Evolutionary conservation across 306 rosid species (phyloP), one percentile per base, ranked within the genome.

Genomic region (Cotoneaster glaucophyllus): DNA sequence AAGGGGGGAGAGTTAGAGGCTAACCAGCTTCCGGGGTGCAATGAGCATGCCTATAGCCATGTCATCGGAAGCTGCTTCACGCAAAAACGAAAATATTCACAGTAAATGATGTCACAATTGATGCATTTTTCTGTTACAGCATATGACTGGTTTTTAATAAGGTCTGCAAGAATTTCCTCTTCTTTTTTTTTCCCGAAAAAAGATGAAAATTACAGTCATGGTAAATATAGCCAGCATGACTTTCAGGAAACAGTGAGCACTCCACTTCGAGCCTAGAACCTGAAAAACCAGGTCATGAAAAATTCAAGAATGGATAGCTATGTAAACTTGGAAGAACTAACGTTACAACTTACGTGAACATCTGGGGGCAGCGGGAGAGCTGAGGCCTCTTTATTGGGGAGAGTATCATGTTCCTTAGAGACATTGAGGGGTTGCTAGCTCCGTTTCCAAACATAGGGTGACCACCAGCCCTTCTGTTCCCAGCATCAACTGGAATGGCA

Each of bases 331-430:
- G 58, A 8, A 67, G 77, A 71, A 45, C 65, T 45, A 45, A 59
- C 74, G 70, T 50, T 64, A 26, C 15, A 61, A 67, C 89, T 87
- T 83, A 95, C 93, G 96, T 87, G 88, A 95, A 95, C 82, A 95
- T 57, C 39, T 95, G 95, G 67, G 89, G 81, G 68, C 97, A 96
- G 79, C 97, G 97, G 28, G 97, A 88, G 82, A 85, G 97, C 85
- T 90, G 97, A 78, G 97, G 97, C 74, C 99, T 86, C 77, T 95
- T 90, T 59, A 95, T 92, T 74, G 99, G 99, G 81, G 99, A 95
- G 64, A 95, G 86, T 82, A 95, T 86, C 82, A 95, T 69, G 84
- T 95, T 95, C 82, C 97, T 84, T 71, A 92, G 59, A 84, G 96
- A 88, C 90, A 86, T 83, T 71, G 99, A 80, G 21, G 99, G 89